Evolutionary conservation across 495 filamentous ascomycete genomes (phyloP), one percentile per base, ranked within the genome.

Genomic region (Wilcoxina mikolae): DNA sequence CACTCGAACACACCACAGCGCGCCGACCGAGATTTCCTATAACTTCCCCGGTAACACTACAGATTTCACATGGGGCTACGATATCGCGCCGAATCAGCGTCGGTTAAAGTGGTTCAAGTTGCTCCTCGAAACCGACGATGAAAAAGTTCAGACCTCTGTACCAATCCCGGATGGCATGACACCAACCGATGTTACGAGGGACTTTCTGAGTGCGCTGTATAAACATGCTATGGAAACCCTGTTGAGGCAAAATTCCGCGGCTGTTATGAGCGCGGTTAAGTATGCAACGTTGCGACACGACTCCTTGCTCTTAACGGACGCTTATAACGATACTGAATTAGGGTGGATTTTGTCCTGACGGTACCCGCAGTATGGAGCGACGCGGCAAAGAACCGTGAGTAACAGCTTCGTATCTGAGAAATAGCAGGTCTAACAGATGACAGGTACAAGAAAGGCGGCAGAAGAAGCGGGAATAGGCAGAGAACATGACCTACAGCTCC

Each of bases 311-410:
- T 15, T n/a, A 25, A n/a, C 18, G n/a, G n/a, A n/a, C n/a, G n/a
- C n/a, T 7, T 38, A 38, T 7, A 7, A 38, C 31, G 31, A 38
- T 7, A 7, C 31, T 38, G 31, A n/a, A n/a, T 38, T 12, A 76
- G 74, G 35, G 75, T 84, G 26, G 76, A 79, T 29, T 84, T 80
- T 57, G 78, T 87, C 20, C 68, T 87, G 24, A 87, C 83, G 0
- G 84, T 84, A 27, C 83, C 83, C 7, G 83, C 83, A 17, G 77
- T 87, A 12, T 86, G 83, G 83, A 80, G 79, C 15, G 83, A 87
- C 45, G 75, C 75, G 23, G 83, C 83, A 18, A 84, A 84, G 65
- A 74, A 76, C 50, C 75, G 25, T 50, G 17, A 20, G 26, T 55
- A 24, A 15, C 20, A 17, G 23, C 7, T 25, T 2, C 18, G 7